Conservation (phyloP, 2,329 filamentous ascomycete species). For the Pyrenochaeta sp. region DNA sequence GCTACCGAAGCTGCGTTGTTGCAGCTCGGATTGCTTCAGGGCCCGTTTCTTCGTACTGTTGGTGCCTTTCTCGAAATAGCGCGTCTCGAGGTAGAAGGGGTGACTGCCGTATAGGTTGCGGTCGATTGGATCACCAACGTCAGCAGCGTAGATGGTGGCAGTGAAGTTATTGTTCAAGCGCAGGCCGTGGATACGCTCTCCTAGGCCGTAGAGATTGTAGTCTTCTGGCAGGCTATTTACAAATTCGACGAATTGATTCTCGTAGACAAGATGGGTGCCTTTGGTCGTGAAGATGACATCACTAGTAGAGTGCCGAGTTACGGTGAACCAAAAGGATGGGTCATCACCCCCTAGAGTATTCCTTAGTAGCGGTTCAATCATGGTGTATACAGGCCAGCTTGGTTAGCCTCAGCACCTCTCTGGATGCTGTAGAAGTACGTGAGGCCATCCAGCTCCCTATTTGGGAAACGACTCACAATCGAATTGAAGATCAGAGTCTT, state of each 20-base stretch:
- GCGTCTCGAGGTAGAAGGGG: slow-evolving; percentile 80
- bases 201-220: slow-evolving; percentile 79
- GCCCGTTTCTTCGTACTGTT: slow-evolving; percentile 61
- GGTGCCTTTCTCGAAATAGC: slow-evolving; percentile 70
- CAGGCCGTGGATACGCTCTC: slow-evolving; percentile 75
- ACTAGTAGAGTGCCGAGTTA: slow-evolving; percentile 65
- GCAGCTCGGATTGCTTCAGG: slow-evolving; percentile 62
- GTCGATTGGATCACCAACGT: slow-evolving; percentile 71
- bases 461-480: slow-evolving; percentile 33
- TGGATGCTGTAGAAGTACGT: background rate
- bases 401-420: background rate
- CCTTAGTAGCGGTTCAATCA: slow-evolving; percentile 1
- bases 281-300: slow-evolving; percentile 74
- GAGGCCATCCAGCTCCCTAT: background rate
- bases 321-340: slow-evolving; percentile 65
- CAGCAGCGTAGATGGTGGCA: slow-evolving; percentile 72
- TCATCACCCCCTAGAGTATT: slow-evolving; percentile 60
- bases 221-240: slow-evolving; percentile 70
- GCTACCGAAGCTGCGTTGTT: slow-evolving; percentile 20
- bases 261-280: slow-evolving; percentile 72
- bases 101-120: slow-evolving; percentile 78
- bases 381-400: background rate
- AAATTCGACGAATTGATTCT: slow-evolving; percentile 82
- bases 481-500: slow-evolving; percentile 60
- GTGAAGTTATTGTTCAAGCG: slow-evolving; percentile 77